Evolutionary conservation across 148 eudicot genomes (phyloP), one percentile per base, ranked within the genome.

Genomic region (Cornus florida): DNA sequence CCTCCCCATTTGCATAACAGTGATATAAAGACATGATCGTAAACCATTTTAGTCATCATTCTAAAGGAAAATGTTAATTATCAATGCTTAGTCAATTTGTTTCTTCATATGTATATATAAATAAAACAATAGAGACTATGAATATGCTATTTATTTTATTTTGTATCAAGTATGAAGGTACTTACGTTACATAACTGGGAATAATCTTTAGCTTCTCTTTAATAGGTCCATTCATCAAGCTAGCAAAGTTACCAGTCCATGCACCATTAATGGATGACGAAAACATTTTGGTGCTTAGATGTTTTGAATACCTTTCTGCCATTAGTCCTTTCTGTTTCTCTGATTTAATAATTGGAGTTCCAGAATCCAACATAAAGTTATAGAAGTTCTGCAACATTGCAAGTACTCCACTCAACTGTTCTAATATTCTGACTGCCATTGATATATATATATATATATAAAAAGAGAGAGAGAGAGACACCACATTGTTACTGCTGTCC

Each of bases 141-240:
- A 53, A 28, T 28, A 28, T 28, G 28, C 28, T 28, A 28, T 28
- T 28, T 28, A 28, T 28, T 28, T 28, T 28, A 28, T 28, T 28
- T 28, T 28, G 28, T 28, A 28, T 28, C 28, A 28, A 28, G 28
- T 28, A 0, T 28, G 28, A 28, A 28, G 28, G 28, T 24, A 60
- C 90, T 75, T 73, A 88, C 92, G 81, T 78, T 14, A 90, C 89
- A 50, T 90, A 77, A 0, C 12, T 17, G 4, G 92, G 90, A 46
- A 90, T 89, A 53, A 89, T 88, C 70, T 82, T 82, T 23, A 90
- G 87, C 77, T 90, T 88, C 62, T 81, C 67, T 78, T 75, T 84
- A 1, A 90, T 74, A 72, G 86, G 85, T 3, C 90, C 92, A 46
- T 86, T 80, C 91, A 90, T 90, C 41, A 90, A 67, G 70, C 57